Evolutionary conservation across 2,329 filamentous ascomycete genomes (phyloP).

Genomic region (Lasiodiplodia sp.): DNA sequence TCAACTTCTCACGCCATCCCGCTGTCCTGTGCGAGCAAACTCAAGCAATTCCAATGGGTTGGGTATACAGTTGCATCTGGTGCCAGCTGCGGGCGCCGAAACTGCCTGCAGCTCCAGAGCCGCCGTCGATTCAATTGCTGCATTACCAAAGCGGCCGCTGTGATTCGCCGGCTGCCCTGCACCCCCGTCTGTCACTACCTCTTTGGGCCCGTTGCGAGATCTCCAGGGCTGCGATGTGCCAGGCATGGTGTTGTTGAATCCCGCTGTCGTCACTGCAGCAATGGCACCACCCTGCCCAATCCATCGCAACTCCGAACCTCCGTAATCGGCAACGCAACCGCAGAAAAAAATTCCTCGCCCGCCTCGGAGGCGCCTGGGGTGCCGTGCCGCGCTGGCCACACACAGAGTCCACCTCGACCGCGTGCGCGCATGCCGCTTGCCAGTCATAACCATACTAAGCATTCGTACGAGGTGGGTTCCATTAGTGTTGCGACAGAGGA

Average conservation of each 20-base stretch:
- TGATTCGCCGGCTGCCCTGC: constrained; percentile 16
- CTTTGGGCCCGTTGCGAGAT: background rate
- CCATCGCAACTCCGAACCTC: background rate
- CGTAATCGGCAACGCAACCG: constrained; percentile 21
- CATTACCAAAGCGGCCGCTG: constrained; percentile 13
- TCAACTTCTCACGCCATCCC: constrained; percentile 20
- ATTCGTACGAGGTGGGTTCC: background rate
- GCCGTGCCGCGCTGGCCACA: background rate
- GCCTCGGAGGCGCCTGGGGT: background rate
- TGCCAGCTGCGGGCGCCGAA: background rate
- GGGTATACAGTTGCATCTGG: background rate
- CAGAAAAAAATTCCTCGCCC: background rate
- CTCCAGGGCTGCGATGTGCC: background rate
- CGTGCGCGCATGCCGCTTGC: background rate
- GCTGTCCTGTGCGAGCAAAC: background rate
- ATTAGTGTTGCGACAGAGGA: no score
- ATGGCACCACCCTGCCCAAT: background rate
- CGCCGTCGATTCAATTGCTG: constrained; percentile 13
- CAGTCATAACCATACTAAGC: background rate
- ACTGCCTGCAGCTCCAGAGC: background rate
- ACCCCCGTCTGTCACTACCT: background rate
- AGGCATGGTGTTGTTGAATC: background rate
- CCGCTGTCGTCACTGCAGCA: background rate
- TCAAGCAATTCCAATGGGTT: background rate
- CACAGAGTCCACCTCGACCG: background rate